Evolutionary conservation across 1,284 basidiomycete genomes (phyloP), one percentile per base, ranked within the genome.

Genomic region (Volvariella surrecta): DNA sequence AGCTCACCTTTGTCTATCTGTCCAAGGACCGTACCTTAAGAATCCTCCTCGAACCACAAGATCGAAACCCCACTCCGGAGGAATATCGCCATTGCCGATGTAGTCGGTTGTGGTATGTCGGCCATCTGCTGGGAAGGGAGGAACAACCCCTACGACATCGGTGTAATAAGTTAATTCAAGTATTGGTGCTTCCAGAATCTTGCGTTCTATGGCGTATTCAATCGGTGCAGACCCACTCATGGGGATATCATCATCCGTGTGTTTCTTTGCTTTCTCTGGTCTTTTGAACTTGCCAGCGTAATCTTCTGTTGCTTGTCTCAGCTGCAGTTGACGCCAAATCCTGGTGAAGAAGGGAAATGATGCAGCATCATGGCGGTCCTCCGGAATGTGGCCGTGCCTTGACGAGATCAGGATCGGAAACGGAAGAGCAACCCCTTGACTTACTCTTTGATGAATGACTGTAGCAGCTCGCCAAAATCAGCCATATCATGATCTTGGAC

Each of bases 11-110:
- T 94, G 92, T 20, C 91, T 73, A 63, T 97, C 93, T 16, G 90
- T 82, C 93, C 93, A 97, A 3, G 93, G 93, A 0, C 93, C 93
- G 57, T 96, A 96, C 24, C 79, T 77, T 34, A 95, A 52, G 21
- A 71, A 62, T 0, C 89, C 92, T 13, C 81, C 80, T 47, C 78
- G 70, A 8, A 95, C 66, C 15, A 80, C 73, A n/a, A 96, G 51
- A 53, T 96, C 89, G 22, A 95, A 66, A 3, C 91, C 90, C 84
- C 91, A 96, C 56, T 96, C 89, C 9, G 93, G 93, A n/a, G 86
- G 71, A 15, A 82, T 58, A 54, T 89, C 91, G 1, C 89, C 83
- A 55, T 95, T 95, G 1, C 89, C 90, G 40, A 92, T 71, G 52
- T 90, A 82, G 53, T 77, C 70, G 8, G 72, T 60, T 41, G 75